phyloP scores from a whole-genome alignment of 257 asterid species.

The Fraxinus anomala region DNA sequence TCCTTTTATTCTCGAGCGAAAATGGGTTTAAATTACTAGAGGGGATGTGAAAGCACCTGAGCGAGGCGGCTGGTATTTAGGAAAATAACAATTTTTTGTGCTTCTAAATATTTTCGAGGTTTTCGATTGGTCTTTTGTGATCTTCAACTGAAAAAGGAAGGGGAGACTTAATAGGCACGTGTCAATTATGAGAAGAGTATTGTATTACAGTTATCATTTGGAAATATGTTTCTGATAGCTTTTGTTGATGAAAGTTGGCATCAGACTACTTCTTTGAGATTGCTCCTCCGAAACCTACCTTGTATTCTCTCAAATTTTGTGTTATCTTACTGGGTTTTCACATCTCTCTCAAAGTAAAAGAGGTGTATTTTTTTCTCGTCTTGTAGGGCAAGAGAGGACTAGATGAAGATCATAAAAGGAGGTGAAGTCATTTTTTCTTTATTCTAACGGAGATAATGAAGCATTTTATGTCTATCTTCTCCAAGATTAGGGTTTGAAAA shows the following conservation, averaged over 20 bases:
- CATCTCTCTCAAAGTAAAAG: conserved; percentile 44
- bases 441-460: conserved; percentile 25
- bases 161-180: not conserved
- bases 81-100: not conserved
- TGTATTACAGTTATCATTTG: not conserved
- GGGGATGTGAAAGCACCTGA: not conserved
- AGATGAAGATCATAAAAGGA: conserved; percentile 59
- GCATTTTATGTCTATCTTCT: conserved; percentile 9
- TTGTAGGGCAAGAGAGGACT: conserved; percentile 70
- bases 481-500: conserved; percentile 23
- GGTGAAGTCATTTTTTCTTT: conserved; percentile 47
- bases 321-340: conserved; percentile 30
- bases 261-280: not conserved
- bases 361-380: conserved; percentile 46
- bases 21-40: conserved; percentile 8
- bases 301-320: conserved; percentile 12
- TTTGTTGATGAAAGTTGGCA: not conserved
- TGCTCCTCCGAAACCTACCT: conserved; percentile 13
- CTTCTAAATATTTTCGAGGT: not conserved
- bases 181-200: not conserved
- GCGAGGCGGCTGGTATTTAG: not conserved
- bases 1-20: not conserved
- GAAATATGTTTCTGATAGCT: not conserved
- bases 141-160: not conserved
- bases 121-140: not conserved